Evolutionary conservation across 2,329 filamentous ascomycete species (phyloP), one percentile per base, ranked within the genome.

Genomic region (Pyrenochaeta sp.): DNA sequence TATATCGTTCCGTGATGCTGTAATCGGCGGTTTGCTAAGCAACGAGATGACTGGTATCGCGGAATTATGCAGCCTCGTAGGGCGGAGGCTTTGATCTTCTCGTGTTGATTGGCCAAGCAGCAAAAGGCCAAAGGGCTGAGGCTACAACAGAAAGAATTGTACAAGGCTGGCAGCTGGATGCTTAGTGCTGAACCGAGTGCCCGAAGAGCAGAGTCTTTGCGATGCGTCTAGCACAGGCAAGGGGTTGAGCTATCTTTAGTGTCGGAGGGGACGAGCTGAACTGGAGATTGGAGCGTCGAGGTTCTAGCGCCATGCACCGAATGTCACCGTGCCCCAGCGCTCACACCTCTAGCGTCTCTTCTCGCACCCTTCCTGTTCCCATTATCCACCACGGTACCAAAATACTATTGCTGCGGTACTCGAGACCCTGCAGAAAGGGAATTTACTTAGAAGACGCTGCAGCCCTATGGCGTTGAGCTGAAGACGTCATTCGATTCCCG

Each of bases 11-110:
- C 38, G 48, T 41, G 17, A 9, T 29, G 35, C 44, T 48, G 45
- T 40, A 49, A 48, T 43, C 44, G 44, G 14, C 20, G 36, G 30
- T 49, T 34, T 21, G 35, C 31, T 46, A 50, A 56, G 29, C 35
- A 31, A 20, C n/a, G 13, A 14, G 19, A 32, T 47, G 45, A 54
- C 53, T 60, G 23, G 38, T 34, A 13, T 10, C 21, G 50, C 48
- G 44, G 44, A 50, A 53, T 55, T 44, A 42, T 17, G 28, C 26
- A 23, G 19, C 6, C 13, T 40, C 35, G 29, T 32, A 7, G 29
- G 27, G 21, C 29, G 26, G 23, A 35, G 22, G 19, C 17, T 27
- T 17, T 11, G 7, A 10, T 27, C 11, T n/a, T 22, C 13, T 28
- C 35, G 6, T 24, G 19, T 18, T 19, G 27, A 24, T 13, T 39